Evolutionary conservation across 805 yeast genomes (phyloP), one percentile per base, ranked within the genome.

Genomic region (Wickerhamomyces alni): DNA sequence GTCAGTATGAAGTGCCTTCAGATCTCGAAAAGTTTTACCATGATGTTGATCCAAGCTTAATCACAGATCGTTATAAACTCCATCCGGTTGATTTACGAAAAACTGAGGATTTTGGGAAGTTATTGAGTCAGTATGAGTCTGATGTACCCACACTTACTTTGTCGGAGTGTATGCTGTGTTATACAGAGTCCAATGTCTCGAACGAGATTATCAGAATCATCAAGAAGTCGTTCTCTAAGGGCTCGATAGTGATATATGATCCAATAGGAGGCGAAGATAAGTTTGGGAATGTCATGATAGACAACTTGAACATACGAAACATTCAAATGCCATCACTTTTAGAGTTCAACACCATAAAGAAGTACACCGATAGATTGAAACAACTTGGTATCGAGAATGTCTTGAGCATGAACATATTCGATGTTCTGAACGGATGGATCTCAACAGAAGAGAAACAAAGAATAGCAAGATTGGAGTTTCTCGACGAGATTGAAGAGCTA

Each of bases 401-500:
- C 3, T 17, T 24, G 7, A 35, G 42, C 15, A 46, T 48, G 28
- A 36, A 51, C 34, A 47, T 75, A 65, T 68, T 72, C 54, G 51
- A 48, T 24, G 44, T 59, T n/a, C 41, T 50, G 40, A 35, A 44
- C 22, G 26, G 38, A 2, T 64, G 74, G 66, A 55, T 71, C 0
- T 40, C 52, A 5, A 38, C 38, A 0, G 47, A 45, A 2, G 81
- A 76, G 36, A 48, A 61, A 30, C 41, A 40, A 24, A 57, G 81
- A 18, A 62, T 76, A 2, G 63, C 69, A 34, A 51, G 58, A 17
- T 53, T 76, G 24, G 82, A 77, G 46, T 65, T 76, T 46, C 58
- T 77, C 21, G 84, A 77, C 55, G 84, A 77, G 52, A 57, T 77
- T 21, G 84, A 77, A 55, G 84, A 77, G 47, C 59, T 77, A 35